These are phyloP conservation scores for Nigrospora osmanthi DNA, from an alignment of 2,329 filamentous ascomycete species.

Conservation along the genomic window DNA sequence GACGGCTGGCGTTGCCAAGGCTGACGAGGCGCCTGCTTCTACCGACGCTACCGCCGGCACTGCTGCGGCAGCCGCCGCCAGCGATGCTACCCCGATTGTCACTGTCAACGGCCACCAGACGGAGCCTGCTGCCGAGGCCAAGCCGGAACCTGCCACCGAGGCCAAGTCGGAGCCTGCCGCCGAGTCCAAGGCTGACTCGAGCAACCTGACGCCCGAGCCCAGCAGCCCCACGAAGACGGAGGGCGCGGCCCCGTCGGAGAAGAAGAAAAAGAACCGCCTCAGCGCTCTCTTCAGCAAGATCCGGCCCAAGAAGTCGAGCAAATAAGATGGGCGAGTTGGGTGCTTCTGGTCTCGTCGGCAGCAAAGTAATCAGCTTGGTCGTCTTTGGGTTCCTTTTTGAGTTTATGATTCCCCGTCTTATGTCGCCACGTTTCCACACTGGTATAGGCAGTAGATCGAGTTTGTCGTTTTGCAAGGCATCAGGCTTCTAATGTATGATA, in stretches of 20 bases:
- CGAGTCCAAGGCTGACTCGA: not conserved
- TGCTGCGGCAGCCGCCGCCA: not conserved
- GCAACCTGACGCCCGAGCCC: conserved; percentile 3
- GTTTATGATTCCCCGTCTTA: conserved; percentile 7
- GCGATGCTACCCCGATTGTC: not conserved
- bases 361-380: not conserved
- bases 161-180: conserved; percentile 1
- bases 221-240: conserved; percentile 5
- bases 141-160: not conserved
- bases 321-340: not conserved
- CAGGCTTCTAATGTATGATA: not conserved
- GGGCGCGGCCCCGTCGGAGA: conserved; percentile 22
- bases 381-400: not conserved
- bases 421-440: not conserved
- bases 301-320: conserved; percentile 6
- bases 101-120: conserved; percentile 6
- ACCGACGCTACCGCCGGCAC: not conserved
- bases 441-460: not conserved
- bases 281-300: conserved; percentile 29
- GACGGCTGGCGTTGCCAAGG: not conserved
- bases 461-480: not conserved
- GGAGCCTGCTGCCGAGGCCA: not conserved
- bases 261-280: conserved; percentile 35
- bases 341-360: not conserved
- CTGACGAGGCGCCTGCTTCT: not conserved